These are phyloP conservation scores for Monosporascus ibericus DNA, from an alignment of 2,329 filamentous ascomycete genomes.

Conservation along the genomic window DNA sequence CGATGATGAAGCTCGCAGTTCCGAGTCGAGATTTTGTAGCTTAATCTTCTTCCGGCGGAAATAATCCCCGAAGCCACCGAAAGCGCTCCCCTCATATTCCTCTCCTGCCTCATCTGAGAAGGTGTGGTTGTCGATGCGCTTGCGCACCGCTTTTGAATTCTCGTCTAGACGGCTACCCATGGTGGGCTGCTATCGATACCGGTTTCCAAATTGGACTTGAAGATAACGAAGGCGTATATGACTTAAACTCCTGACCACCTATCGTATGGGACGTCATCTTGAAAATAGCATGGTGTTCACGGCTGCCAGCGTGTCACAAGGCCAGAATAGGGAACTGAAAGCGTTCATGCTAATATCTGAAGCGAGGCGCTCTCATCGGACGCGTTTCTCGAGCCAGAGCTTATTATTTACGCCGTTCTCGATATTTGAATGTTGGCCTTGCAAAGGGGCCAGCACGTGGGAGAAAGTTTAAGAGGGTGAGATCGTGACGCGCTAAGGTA, in stretches of 20 bases:
- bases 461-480: not conserved
- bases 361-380: not conserved
- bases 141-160: constrained; percentile 56
- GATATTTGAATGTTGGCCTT: no score
- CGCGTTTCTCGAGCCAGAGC: no score
- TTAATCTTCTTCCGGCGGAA: constrained; percentile 96
- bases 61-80: constrained; percentile 87
- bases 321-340: not conserved
- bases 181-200: constrained; percentile 8
- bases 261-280: constrained; percentile 13
- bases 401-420: no score
- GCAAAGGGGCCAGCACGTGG: no score
- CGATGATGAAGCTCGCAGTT: constrained; percentile 62
- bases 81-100: constrained; percentile 81
- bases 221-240: constrained; percentile 4
- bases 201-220: not conserved
- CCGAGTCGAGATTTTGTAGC: constrained; percentile 85
- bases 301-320: not conserved
- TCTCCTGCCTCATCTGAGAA: constrained; percentile 82
- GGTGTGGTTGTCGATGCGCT: constrained; percentile 57
- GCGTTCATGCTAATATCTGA: not conserved
- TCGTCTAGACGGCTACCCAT: constrained; percentile 59
- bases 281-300: constrained; percentile 1
- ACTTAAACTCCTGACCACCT: constrained; percentile 11
- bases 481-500: constrained; percentile 3